phyloP scores from a whole-genome alignment of 2,329 filamentous ascomycete species.

The Talaromyces sp. region DNA sequence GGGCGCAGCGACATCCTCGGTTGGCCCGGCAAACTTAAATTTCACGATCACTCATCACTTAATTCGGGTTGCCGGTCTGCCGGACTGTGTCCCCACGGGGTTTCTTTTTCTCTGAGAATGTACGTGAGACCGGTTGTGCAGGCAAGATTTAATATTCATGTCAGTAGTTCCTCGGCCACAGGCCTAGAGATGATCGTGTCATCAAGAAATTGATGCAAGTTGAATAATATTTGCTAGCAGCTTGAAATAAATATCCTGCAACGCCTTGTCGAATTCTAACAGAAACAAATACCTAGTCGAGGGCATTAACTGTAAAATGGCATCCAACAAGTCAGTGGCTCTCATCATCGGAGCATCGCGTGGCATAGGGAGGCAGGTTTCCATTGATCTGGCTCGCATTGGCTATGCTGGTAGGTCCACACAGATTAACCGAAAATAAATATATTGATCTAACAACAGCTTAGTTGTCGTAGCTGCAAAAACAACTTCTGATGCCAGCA shows the following conservation, averaged over 20 bases:
- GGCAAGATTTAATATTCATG: neutral
- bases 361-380: slow-evolving; percentile 75
- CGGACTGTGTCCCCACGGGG: neutral
- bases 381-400: slow-evolving; percentile 66
- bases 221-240: neutral
- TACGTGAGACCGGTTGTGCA: neutral
- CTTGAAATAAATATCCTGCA: neutral
- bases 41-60: neutral
- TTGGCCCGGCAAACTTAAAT: neutral
- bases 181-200: neutral
- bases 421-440: neutral
- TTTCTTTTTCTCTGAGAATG: neutral
- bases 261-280: neutral
- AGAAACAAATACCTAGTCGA: neutral
- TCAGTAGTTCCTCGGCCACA: neutral
- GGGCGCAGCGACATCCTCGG: neutral
- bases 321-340: slow-evolving; percentile 46
- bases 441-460: neutral
- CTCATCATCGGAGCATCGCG: slow-evolving; percentile 70
- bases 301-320: neutral
- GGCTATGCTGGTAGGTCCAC: slow-evolving; percentile 59
- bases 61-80: neutral
- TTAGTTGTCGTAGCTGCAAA: slow-evolving; percentile 74
- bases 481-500: slow-evolving; percentile 59
- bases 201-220: neutral